Conservation (phyloP, 495 filamentous ascomycete genomes). For the Talaromyces ruber region DNA sequence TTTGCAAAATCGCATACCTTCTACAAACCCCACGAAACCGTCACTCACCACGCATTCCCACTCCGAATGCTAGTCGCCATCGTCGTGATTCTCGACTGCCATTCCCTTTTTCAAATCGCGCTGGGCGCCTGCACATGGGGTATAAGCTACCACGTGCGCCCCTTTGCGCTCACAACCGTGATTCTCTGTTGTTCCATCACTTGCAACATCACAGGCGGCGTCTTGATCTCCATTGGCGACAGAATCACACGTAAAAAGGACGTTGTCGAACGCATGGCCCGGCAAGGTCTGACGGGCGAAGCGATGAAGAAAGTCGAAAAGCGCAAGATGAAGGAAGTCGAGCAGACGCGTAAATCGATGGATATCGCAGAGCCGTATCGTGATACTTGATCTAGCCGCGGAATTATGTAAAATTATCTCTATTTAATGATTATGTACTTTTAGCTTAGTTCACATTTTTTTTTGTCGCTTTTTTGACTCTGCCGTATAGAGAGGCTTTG, state of each 20-base stretch:
- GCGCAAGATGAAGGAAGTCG: slow-evolving; percentile 43
- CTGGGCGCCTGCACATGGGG: slow-evolving; percentile 68
- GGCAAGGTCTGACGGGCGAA: slow-evolving; percentile 63
- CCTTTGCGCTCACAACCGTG: slow-evolving; percentile 63
- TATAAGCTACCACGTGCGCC: slow-evolving; percentile 54
- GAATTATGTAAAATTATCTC: slow-evolving; percentile 10
- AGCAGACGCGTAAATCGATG: not conserved
- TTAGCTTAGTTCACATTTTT: not conserved
- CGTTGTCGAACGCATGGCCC: slow-evolving; percentile 61
- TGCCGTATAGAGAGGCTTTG: not conserved
- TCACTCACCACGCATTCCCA: slow-evolving; percentile 72
- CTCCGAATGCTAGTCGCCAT: slow-evolving; percentile 60
- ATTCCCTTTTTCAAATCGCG: slow-evolving; percentile 65
- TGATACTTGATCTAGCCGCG: slow-evolving; percentile 6
- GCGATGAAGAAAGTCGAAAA: slow-evolving; percentile 66
- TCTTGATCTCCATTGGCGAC: slow-evolving; percentile 67
- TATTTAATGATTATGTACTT: not conserved
- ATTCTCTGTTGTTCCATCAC: slow-evolving; percentile 70
- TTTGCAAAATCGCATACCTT: slow-evolving; percentile 72
- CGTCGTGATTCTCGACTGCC: slow-evolving; percentile 65
- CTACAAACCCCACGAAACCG: slow-evolving; percentile 77
- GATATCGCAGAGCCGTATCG: slow-evolving; percentile 5
- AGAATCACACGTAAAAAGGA: slow-evolving; percentile 71
- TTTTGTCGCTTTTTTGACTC: not conserved
- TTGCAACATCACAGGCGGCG: slow-evolving; percentile 61